A percentile compares a stretch with the other conserved stretches of the same genome.
Conservation (phyloP, 2,329 filamentous ascomycete species). For the Aspergillus pseudonomiae region DNA sequence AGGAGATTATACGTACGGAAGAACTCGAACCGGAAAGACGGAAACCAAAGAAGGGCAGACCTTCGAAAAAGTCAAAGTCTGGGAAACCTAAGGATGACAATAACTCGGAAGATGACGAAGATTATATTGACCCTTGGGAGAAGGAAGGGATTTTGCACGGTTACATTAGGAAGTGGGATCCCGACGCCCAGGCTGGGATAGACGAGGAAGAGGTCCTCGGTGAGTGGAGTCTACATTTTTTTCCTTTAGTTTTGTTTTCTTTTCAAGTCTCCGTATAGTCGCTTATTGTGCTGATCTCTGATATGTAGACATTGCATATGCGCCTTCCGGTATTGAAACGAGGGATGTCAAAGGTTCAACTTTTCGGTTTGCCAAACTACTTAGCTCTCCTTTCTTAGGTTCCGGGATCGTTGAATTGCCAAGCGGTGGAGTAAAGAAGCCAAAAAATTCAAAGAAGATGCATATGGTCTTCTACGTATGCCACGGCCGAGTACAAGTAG, state of each 20-base stretch:
- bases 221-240: constrained; percentile 20
- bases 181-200: constrained; percentile 38
- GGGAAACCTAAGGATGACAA: constrained; percentile 40
- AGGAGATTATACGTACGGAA: constrained; percentile 76
- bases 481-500: constrained; percentile 78
- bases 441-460: constrained; percentile 93
- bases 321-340: constrained; percentile 59
- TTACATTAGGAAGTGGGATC: constrained; percentile 48
- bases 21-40: constrained; percentile 54
- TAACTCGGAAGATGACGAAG: constrained; percentile 43
- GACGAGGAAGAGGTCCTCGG: constrained; percentile 47
- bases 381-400: constrained; percentile 83
- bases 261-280: no score
- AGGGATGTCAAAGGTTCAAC: constrained; percentile 64
- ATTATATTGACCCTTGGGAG: constrained; percentile 48
- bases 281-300: constrained; percentile 2
- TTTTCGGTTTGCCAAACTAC: constrained; percentile 87
- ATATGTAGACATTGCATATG: constrained; percentile 61
- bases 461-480: constrained; percentile 96
- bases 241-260: not conserved
- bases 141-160: constrained; percentile 49
- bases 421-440: constrained; percentile 77
- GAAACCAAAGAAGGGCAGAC: constrained; percentile 40
- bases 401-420: constrained; percentile 88
- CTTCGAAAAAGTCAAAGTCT: constrained; percentile 36